Percentiles rank a stretch among this genome's conserved stretches.
Conservation (phyloP, 768 basidiomycete genomes). For the Podaxis sp. region DNA sequence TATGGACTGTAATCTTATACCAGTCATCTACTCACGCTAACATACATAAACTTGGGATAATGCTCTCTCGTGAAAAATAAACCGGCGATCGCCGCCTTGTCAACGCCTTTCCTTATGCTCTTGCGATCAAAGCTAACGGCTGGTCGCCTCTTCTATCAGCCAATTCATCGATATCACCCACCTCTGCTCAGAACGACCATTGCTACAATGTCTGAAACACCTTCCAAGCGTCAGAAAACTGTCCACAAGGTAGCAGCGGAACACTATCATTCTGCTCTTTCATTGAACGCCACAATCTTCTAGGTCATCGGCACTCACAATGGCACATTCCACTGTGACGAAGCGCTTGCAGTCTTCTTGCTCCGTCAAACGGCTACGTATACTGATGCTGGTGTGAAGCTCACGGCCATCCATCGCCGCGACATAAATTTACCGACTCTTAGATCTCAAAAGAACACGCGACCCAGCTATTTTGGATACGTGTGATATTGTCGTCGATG, state of each 20-base stretch:
- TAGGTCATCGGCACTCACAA: constrained; percentile 92
- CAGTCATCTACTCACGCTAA: background rate
- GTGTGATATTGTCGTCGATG: constrained; percentile 95
- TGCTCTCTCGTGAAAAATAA: constrained; percentile 7
- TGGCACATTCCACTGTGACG: constrained; percentile 96
- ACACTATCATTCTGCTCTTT: background rate
- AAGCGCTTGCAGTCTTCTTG: constrained; percentile 91
- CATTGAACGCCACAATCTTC: constrained; percentile 1
- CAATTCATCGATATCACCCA: constrained; percentile 3
- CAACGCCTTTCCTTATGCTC: background rate
- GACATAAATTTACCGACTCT: constrained; percentile 6
- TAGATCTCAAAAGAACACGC: constrained; percentile 70
- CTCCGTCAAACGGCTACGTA: constrained; percentile 77
- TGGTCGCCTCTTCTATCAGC: background rate
- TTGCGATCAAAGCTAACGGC: constrained; percentile 9
- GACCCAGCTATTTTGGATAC: constrained; percentile 69
- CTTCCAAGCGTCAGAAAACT: constrained; percentile 43
- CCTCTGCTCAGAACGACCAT: constrained; percentile 6
- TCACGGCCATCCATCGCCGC: background rate
- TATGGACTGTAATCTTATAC: constrained; percentile 10
- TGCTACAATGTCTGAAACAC: constrained; percentile 21
- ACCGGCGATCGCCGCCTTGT: constrained; percentile 15
- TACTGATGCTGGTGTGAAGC: constrained; percentile 63
- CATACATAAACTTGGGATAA: background rate
- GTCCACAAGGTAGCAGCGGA: constrained; percentile 25